Evolutionary conservation across 1,284 basidiomycete genomes (phyloP), one percentile per base, ranked within the genome.

Genomic region (Hymenochaete sp.): DNA sequence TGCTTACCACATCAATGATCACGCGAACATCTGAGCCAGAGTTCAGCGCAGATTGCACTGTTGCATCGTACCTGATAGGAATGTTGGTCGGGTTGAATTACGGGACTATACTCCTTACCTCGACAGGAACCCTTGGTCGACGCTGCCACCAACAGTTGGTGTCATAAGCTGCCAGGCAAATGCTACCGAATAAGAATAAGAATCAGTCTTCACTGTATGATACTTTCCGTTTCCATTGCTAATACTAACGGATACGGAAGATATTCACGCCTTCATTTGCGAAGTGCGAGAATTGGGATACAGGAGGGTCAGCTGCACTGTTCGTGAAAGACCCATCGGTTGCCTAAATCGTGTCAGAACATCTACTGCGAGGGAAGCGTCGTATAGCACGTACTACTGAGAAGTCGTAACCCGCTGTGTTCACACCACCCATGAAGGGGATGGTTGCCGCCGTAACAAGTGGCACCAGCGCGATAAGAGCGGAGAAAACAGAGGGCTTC

Each of bases 111-210:
- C 9, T 14, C 2, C 41, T 10, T 48, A 47, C 14, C 18, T 37
- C 21, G 42, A 19, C 33, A 62, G 60, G 52, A 56, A 63, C 14
- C 50, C 47, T 22, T 52, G 33, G 46, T 58, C 55, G 49, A 65
- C 55, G 14, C 55, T 50, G 32, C 55, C 54, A 21, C 55, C 58
- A 31, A 61, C 38, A 11, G 52, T 56, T 9, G 52, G 54, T 11
- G 54, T 58, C 38, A 62, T 53, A 43, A 60, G 59, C 48, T 64
- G 62, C 64, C 64, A 65, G 1, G 59, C 62, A 24, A 64, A 55
- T 8, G 62, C 43, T 44, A 22, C 14, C 6, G 18, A 11, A 10
- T 25, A 28, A 7, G 24, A 2, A 8, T 16, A 39, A 52, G 51
- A 9, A 51, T 54, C 31, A 60, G 54, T 25, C 16, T n/a, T n/a